phyloP scores from a whole-genome alignment of 192 early-diverging fungal genomes.

The Mortierella hygrophila region DNA sequence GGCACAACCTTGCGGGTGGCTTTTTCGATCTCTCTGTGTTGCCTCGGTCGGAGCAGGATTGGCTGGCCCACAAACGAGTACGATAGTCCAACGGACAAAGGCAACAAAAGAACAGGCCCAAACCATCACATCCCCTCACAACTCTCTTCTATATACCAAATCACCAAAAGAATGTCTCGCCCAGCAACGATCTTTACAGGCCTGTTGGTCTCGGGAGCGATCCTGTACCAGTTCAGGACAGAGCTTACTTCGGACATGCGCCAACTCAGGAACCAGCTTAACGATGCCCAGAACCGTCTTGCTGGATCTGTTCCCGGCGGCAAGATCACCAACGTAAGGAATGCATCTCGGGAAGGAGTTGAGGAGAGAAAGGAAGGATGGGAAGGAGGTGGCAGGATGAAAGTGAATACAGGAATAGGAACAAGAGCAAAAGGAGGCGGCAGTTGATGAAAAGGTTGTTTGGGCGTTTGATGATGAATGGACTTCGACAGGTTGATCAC shows the following conservation, averaged over 20 bases:
- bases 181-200: constrained; percentile 52
- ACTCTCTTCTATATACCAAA: constrained; percentile 6
- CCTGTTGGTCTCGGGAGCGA: constrained; percentile 51
- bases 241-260: constrained; percentile 54
- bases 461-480: too few species aligned
- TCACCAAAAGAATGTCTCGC: constrained; percentile 31
- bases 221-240: constrained; percentile 53
- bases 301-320: constrained; percentile 54
- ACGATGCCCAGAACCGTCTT: constrained; percentile 55
- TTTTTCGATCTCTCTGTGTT: neutral
- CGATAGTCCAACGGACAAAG: neutral
- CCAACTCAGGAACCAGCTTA: constrained; percentile 46
- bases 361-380: neutral
- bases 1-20: neutral
- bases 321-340: constrained; percentile 53
- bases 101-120: too few species aligned
- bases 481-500: too few species aligned
- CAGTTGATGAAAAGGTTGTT: too few species aligned
- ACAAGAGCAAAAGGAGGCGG: neutral
- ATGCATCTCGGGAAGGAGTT: neutral
- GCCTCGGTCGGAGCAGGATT: neutral
- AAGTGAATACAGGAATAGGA: neutral
- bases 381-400: neutral
- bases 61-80: neutral
- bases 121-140: neutral